Percentiles rank a stretch among this genome's conserved stretches.
phyloP scores from a whole-genome alignment of 768 basidiomycete species.

The Panaeolus cyanescens region DNA sequence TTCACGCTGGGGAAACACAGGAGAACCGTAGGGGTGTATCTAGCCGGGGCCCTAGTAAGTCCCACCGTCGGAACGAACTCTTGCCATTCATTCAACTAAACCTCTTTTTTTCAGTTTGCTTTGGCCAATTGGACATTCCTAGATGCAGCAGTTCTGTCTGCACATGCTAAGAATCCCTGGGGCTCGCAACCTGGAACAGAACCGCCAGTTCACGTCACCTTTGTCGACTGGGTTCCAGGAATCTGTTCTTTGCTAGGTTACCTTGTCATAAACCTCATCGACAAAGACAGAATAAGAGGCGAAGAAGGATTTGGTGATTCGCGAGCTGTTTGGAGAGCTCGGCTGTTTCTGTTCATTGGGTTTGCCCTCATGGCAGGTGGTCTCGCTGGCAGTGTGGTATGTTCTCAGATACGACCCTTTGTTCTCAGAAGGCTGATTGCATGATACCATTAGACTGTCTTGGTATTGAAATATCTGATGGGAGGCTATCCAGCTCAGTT shows the following conservation, averaged over 20 bases:
- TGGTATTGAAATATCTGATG: slow-evolving; percentile 90
- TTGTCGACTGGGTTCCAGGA: slow-evolving; percentile 98
- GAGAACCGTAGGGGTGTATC: slow-evolving; percentile 84
- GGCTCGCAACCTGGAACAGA: slow-evolving; percentile 65
- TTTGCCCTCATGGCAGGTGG: slow-evolving; percentile 99
- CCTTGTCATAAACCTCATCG: slow-evolving; percentile 90
- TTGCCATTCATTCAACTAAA: not conserved
- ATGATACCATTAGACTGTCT: slow-evolving; percentile 59
- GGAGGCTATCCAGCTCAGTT: slow-evolving; percentile 72
- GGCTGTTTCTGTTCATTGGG: slow-evolving; percentile 90
- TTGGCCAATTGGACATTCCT: slow-evolving; percentile 95
- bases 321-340: slow-evolving; percentile 86
- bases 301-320: slow-evolving; percentile 83
- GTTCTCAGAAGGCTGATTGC: no score
- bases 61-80: not conserved
- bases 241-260: slow-evolving; percentile 92
- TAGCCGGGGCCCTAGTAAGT: slow-evolving; percentile 90
- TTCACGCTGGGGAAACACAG: slow-evolving; percentile 75
- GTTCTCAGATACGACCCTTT: slow-evolving; percentile 33
- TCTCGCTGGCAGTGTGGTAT: slow-evolving; percentile 92
- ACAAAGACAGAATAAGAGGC: slow-evolving; percentile 85
- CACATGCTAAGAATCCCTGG: slow-evolving; percentile 78
- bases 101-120: slow-evolving; percentile 67
- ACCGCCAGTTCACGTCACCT: slow-evolving; percentile 72
- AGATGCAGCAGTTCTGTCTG: slow-evolving; percentile 89